Conservation (phyloP, 2,329 filamentous ascomycete species). For the Colletotrichum camelliae region DNA sequence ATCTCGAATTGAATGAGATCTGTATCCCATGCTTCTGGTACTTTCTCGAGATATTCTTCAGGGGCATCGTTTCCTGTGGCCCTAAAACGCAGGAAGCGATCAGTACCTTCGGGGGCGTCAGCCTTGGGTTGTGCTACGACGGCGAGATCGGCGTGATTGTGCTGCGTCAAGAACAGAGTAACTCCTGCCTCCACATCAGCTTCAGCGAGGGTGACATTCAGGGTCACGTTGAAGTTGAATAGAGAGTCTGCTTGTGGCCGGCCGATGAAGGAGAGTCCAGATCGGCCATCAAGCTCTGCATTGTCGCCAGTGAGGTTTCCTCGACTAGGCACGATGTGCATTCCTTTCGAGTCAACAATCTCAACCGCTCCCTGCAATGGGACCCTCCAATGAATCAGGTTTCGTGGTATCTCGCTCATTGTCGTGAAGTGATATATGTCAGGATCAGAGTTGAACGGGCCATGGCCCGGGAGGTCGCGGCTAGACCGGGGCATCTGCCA, state of each 20-base stretch:
- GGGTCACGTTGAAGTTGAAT: neutral
- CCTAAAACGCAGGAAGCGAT: neutral
- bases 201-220: neutral
- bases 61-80: neutral
- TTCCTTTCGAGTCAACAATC: neutral
- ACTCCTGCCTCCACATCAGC: neutral
- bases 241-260: neutral
- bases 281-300: neutral
- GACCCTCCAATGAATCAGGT: neutral
- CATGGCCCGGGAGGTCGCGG: neutral
- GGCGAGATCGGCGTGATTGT: neutral
- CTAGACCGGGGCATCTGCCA: neutral
- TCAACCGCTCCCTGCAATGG: neutral
- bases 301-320: neutral
- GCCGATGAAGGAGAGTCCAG: neutral
- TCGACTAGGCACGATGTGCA: neutral
- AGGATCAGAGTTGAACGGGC: neutral
- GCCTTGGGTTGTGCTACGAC: neutral
- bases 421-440: neutral
- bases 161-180: neutral
- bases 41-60: neutral
- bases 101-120: neutral
- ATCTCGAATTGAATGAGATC: rapidly evolving
- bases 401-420: neutral
- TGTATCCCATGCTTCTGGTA: rapidly evolving